phyloP scores from a whole-genome alignment of 305 asterid genomes.

The Fraxinus ornus region DNA sequence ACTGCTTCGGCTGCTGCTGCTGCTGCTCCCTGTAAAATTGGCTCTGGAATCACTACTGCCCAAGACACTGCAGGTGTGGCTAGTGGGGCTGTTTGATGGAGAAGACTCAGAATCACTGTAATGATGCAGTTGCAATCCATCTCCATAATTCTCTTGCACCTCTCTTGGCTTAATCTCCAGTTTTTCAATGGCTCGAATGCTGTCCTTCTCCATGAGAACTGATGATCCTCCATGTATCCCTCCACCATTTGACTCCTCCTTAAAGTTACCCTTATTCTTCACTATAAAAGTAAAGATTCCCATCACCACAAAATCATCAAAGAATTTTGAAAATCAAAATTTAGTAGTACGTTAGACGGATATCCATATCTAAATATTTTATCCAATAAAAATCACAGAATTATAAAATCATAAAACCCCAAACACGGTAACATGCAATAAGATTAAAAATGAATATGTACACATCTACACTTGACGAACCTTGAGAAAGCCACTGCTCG shows the following conservation, averaged over 20 bases:
- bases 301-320: slow-evolving; percentile 20
- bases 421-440: background rate
- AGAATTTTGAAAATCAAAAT: background rate
- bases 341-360: background rate
- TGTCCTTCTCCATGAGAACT: slow-evolving; percentile 26
- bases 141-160: slow-evolving; percentile 45
- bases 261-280: slow-evolving; percentile 53
- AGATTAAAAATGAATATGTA: background rate
- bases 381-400: background rate
- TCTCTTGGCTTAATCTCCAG: slow-evolving; percentile 48
- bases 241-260: slow-evolving; percentile 44
- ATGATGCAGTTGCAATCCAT: slow-evolving; percentile 37
- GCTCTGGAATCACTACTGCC: slow-evolving; percentile 43
- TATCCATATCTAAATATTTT: background rate
- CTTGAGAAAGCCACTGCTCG: slow-evolving; percentile 93
- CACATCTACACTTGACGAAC: slow-evolving; percentile 34
- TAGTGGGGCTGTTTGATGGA: slow-evolving; percentile 39
- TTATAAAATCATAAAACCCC: background rate
- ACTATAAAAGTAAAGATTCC: slow-evolving; percentile 35
- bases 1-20: slow-evolving; percentile 42
- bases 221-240: slow-evolving; percentile 26
- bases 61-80: slow-evolving; percentile 46
- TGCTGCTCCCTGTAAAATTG: slow-evolving; percentile 44
- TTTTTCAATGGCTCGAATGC: slow-evolving; percentile 39
- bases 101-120: slow-evolving; percentile 60